Evolutionary conservation across 352 stramenopile species (phyloP), one percentile per base, ranked within the genome.

Genomic region (Globisporangium paroecandrum): DNA sequence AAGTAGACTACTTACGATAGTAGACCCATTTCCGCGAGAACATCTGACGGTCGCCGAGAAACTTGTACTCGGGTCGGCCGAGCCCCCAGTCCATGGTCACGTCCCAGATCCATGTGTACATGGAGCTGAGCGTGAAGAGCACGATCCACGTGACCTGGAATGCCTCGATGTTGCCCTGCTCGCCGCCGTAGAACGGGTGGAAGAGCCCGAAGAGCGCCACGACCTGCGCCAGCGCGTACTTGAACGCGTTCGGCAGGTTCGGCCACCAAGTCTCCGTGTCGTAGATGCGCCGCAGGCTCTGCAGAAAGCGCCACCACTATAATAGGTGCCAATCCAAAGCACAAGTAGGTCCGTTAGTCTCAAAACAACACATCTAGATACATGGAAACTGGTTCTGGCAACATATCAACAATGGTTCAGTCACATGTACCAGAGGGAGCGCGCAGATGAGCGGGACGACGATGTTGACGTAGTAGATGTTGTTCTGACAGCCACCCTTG

Each of bases 261-360:
- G 97, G 97, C 77, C 95, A 98, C 77, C 97, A 96, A 61, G 96
- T 93, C 64, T 96, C 85, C 29, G 95, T 98, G 80, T 99, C 96
- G 60, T 97, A 86, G 65, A 98, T 98, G 64, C 95, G 85, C 32
- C 97, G 88, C 18, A 99, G 75, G 72, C 93, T 99, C 83, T 99
- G 97, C 58, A 98, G 92, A 76, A 99, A 99, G 36, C 97, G 90
- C 76, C 98, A 97, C 90, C 96, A 98, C 58, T 79, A 51, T 12
- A 34, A 29, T 12, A 46, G 38, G 53, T 4, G 22, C 29, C 6
- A 27, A 1, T 29, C 20, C 38, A 20, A 46, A 32, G 29, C 18
- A 46, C 38, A 46, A 46, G 12, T 46, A 46, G 12, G 12, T 20
- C 12, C 38, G 38, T 46, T 46, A 46, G 38, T 46, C 38, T 46